A percentile compares a stretch with the other conserved stretches of the same genome.
phyloP scores from a whole-genome alignment of 495 filamentous ascomycete genomes.

The Aspergillus heteromorphus region DNA sequence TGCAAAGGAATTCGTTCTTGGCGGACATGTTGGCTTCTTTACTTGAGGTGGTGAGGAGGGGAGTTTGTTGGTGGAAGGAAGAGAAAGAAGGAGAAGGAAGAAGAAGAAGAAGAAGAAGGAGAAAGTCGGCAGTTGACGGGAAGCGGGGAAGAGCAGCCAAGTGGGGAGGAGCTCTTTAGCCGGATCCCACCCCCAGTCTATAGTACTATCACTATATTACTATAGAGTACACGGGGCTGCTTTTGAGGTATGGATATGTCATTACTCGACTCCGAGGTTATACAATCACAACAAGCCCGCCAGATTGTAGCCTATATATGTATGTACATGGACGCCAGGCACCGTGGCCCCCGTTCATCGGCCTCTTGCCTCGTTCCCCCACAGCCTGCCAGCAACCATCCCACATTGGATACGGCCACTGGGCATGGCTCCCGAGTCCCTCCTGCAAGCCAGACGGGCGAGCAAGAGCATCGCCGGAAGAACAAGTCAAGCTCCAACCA shows the following conservation, averaged over 20 bases:
- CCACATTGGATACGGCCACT: background rate
- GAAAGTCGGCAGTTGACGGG: background rate
- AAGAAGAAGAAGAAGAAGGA: too few species aligned
- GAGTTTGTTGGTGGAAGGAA: background rate
- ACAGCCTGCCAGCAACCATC: background rate
- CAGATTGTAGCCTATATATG: constrained; percentile 22
- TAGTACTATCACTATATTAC: too few species aligned
- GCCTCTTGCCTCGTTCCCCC: background rate
- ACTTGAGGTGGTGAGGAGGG: background rate
- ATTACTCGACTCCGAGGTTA: background rate
- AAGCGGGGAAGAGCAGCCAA: background rate
- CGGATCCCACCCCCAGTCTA: background rate
- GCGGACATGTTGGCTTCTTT: constrained; percentile 17
- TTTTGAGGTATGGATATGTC: background rate
- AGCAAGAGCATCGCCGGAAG: background rate
- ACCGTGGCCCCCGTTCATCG: background rate
- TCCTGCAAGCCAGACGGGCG: background rate
- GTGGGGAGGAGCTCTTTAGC: background rate
- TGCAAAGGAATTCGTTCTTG: constrained; percentile 78
- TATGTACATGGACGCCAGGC: constrained; percentile 20
- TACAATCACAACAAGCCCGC: constrained; percentile 11
- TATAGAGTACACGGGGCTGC: too few species aligned
- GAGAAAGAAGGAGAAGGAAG: background rate
- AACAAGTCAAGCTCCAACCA: constrained; percentile 28
- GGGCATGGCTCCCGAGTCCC: background rate